phyloP scores from a whole-genome alignment of 1,284 basidiomycete genomes.

The Sporisorium scitamineum region DNA sequence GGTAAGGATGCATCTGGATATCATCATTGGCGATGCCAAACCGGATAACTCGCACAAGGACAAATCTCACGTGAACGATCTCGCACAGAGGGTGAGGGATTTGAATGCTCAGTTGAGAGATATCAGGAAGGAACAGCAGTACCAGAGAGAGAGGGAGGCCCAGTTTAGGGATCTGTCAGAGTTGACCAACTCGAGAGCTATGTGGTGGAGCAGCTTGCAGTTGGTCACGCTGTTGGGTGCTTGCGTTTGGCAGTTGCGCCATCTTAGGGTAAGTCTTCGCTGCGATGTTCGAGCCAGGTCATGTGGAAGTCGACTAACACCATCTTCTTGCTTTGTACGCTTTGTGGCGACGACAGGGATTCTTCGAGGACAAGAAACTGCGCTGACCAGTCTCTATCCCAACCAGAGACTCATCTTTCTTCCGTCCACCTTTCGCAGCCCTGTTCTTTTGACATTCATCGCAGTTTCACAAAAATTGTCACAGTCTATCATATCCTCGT shows the following conservation, averaged over 20 bases:
- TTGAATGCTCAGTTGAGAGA: slow-evolving; percentile 93
- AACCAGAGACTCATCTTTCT: neutral
- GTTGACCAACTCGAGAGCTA: slow-evolving; percentile 84
- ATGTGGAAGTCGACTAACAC: neutral
- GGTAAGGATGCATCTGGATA: slow-evolving; percentile 92
- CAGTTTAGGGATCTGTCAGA: slow-evolving; percentile 91
- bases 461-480: neutral
- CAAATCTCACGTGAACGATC: slow-evolving; percentile 80
- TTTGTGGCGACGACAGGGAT: slow-evolving; percentile 23
- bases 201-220: slow-evolving; percentile 92
- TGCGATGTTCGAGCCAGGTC: too few species aligned
- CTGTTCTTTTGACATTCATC: neutral
- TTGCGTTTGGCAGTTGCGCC: slow-evolving; percentile 91
- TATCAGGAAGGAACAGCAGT: slow-evolving; percentile 94
- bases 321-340: neutral
- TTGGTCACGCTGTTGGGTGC: slow-evolving; percentile 85
- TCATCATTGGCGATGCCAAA: slow-evolving; percentile 88
- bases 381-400: slow-evolving; percentile 49
- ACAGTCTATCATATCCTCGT: neutral
- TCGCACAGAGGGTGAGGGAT: slow-evolving; percentile 87
- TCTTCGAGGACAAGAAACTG: slow-evolving; percentile 68
- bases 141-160: slow-evolving; percentile 91
- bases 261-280: slow-evolving; percentile 74
- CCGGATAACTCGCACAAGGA: slow-evolving; percentile 73
- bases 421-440: neutral